These are phyloP conservation scores for Phytophthora meadii DNA, from an alignment of 352 stramenopile genomes.

Conservation along the genomic window DNA sequence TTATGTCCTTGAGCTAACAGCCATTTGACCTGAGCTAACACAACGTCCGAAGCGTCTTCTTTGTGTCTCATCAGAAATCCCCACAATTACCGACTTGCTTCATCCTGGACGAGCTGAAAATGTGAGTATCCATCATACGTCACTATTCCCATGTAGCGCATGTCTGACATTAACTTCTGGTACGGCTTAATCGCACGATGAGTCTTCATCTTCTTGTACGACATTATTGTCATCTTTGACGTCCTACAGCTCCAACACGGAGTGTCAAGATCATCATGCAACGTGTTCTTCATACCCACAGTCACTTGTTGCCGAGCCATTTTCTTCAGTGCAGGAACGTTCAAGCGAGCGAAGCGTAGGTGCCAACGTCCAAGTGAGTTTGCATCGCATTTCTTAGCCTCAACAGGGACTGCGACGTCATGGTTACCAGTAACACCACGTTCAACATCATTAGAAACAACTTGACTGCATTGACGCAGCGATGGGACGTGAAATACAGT, in stretches of 20 bases:
- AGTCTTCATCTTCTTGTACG: slow-evolving; percentile 1
- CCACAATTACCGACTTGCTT: slow-evolving; percentile 6
- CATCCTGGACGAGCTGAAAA: slow-evolving; percentile 7
- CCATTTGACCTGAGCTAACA: background rate
- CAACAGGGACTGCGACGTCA: no score
- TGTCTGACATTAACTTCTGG: slow-evolving; percentile 2
- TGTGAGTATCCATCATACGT: slow-evolving; percentile 1
- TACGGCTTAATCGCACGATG: background rate
- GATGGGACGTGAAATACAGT: background rate
- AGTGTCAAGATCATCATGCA: background rate
- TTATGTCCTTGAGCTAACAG: slow-evolving; percentile 1
- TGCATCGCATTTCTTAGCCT: background rate
- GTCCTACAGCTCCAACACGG: background rate
- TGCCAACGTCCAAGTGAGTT: slow-evolving; percentile 8
- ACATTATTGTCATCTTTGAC: slow-evolving; percentile 2
- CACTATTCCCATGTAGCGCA: background rate
- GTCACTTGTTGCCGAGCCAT: slow-evolving; percentile 3
- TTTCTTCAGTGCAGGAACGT: slow-evolving; percentile 1
- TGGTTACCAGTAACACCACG: no score
- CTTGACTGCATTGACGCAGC: background rate
- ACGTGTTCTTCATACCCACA: background rate
- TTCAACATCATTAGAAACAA: background rate
- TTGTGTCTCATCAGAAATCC: background rate
- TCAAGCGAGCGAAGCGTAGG: slow-evolving; percentile 10
- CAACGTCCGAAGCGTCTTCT: background rate